phyloP scores from a whole-genome alignment of 1,139 yeast species.

The Suhomyces coccinellae region DNA sequence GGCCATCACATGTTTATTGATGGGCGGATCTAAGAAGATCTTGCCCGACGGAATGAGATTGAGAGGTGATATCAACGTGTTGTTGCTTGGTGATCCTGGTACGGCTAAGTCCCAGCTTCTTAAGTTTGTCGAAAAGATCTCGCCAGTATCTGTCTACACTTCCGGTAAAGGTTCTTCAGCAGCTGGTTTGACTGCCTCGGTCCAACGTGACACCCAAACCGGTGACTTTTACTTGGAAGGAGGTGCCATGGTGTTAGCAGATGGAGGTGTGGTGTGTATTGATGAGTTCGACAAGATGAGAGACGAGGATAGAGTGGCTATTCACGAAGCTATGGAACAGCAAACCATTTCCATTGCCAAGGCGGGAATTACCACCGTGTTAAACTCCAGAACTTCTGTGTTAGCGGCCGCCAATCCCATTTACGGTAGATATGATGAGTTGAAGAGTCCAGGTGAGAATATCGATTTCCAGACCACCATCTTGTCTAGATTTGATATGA shows the following conservation, averaged over 20 bases:
- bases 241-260: conserved; percentile 99
- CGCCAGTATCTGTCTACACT: conserved; percentile 94
- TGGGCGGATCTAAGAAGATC: conserved; percentile 93
- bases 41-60: conserved; percentile 95
- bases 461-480: conserved; percentile 97
- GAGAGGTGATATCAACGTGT: conserved; percentile 95
- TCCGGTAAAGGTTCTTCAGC: conserved; percentile 99
- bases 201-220: conserved; percentile 85
- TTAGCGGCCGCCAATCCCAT: conserved; percentile 98
- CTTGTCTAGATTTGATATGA: conserved; percentile 97
- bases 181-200: conserved; percentile 98
- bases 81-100: conserved; percentile 96
- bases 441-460: conserved; percentile 96
- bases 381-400: conserved; percentile 93
- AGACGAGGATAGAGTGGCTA: conserved; percentile 98
- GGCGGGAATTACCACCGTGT: conserved; percentile 96
- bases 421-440: conserved; percentile 93
- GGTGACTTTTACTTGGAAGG: conserved; percentile 96
- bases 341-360: conserved; percentile 99
- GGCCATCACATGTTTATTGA: conserved; percentile 84
- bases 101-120: conserved; percentile 95
- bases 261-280: conserved; percentile 98
- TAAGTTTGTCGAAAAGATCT: conserved; percentile 90
- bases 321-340: conserved; percentile 99
- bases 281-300: conserved; percentile 99